A percentile compares a stretch with the other conserved stretches of the same genome.
phyloP scores from a whole-genome alignment of 352 stramenopile species.

The Phytophthora pluvialis region DNA sequence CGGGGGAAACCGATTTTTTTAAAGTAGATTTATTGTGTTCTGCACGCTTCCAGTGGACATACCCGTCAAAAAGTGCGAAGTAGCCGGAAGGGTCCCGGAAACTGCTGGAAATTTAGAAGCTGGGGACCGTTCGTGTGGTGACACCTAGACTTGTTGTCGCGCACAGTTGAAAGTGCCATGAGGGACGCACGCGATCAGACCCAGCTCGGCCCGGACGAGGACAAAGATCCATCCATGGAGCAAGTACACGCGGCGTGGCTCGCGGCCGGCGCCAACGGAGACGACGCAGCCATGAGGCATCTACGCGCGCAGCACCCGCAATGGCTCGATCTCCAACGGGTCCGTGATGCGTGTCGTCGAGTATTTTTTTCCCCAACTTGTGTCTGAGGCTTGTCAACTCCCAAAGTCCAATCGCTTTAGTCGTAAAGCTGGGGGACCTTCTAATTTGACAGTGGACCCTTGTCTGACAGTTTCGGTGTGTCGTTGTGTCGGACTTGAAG shows the following conservation, averaged over 20 bases:
- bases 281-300: slow-evolving; percentile 19
- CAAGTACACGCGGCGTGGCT: slow-evolving; percentile 26
- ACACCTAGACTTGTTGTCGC: background rate
- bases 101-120: slow-evolving; percentile 5
- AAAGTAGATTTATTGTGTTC: too few relatives aligned
- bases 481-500: slow-evolving; percentile 11
- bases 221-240: slow-evolving; percentile 3
- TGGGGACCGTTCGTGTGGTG: background rate
- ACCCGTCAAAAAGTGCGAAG: background rate
- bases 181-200: background rate
- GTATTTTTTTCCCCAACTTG: background rate
- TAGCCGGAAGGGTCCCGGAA: background rate
- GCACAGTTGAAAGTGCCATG: slow-evolving; percentile 10
- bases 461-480: slow-evolving; percentile 17
- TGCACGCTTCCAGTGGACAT: too few relatives aligned
- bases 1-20: too few relatives aligned
- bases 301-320: slow-evolving; percentile 20
- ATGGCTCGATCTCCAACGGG: slow-evolving; percentile 28
- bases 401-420: too few relatives aligned
- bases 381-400: background rate
- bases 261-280: slow-evolving; percentile 11
- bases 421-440: too few relatives aligned
- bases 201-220: background rate
- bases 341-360: background rate
- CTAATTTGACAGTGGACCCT: too few relatives aligned